phyloP scores from a whole-genome alignment of 768 basidiomycete species.

The Pleurotus pulmonarius region DNA sequence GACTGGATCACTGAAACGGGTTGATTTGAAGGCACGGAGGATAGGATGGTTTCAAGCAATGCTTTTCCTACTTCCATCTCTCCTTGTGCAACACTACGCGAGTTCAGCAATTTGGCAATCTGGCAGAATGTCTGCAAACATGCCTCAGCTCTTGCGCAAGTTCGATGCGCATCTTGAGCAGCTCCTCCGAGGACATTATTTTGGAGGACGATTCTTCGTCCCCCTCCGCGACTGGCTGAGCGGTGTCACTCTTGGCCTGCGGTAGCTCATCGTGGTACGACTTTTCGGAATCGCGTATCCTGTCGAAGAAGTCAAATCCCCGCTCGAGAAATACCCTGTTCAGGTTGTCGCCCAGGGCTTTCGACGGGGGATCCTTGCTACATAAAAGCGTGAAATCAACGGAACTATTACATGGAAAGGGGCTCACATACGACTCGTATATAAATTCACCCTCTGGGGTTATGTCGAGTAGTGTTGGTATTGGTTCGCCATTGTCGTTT shows the following conservation, averaged over 20 bases:
- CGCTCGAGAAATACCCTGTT: constrained; percentile 70
- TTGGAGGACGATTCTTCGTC: constrained; percentile 28
- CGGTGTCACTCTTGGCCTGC: constrained; percentile 11
- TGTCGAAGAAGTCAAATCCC: constrained; percentile 72
- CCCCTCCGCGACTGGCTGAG: constrained; percentile 18
- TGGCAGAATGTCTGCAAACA: constrained; percentile 24
- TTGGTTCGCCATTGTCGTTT: constrained; percentile 63
- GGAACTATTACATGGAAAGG: constrained; percentile 5
- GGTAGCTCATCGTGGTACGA: constrained; percentile 9
- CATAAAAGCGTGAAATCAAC: constrained; percentile 12
- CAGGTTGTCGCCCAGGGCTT: constrained; percentile 61
- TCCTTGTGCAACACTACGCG: constrained; percentile 62
- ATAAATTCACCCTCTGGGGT: constrained; percentile 63
- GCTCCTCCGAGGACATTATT: constrained; percentile 70
- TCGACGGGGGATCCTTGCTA: constrained; percentile 54
- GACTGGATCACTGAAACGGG: constrained; percentile 14
- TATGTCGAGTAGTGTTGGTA: constrained; percentile 68
- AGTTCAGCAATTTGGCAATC: constrained; percentile 3
- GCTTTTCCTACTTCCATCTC: constrained; percentile 80
- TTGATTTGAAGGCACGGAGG: constrained; percentile 26
- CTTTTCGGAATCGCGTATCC: constrained; percentile 8
- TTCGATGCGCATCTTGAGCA: constrained; percentile 70
- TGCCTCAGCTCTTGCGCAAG: constrained; percentile 71
- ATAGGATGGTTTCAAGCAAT: constrained; percentile 57
- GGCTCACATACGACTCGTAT: constrained; percentile 62